Evolutionary conservation across 2,329 filamentous ascomycete genomes (phyloP), one percentile per base, ranked within the genome.

Genomic region (Talaromyces sp.): DNA sequence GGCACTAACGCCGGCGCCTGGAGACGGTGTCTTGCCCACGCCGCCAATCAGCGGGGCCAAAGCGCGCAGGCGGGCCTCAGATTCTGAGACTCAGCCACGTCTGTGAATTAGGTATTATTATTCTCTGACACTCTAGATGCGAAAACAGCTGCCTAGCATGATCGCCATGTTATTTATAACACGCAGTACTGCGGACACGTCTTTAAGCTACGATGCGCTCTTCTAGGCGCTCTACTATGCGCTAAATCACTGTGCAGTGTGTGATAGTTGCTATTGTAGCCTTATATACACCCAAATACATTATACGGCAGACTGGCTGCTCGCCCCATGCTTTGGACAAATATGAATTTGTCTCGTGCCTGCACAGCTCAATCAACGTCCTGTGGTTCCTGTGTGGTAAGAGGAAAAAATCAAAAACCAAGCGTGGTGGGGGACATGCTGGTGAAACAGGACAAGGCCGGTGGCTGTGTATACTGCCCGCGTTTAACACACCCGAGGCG

Each of bases 371-470:
- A 24, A 11, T 12, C 21, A 24, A 19, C n/a, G 9, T 46, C 8
- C 43, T 19, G 2, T 24, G 11, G 43, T 24, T 10, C 19, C 21
- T 46, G 43, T 11, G 14, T 11, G 10, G 10, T 7, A 11, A 21
- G 21, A 46, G 41, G n/a, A 21, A 9, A 9, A 24, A 46, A 6
- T 11, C 21, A 24, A 46, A 24, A 24, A n/a, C 21, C 19, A 46
- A 24, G n/a, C 43, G 21, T 46, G 43, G 9, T 46, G 43, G n/a
- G 19, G 43, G 43, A 19, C 43, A 46, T 46, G 43, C 24, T 46
- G 43, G 17, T 60, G 59, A 57, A 60, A 48, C 54, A 56, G 58
- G 54, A n/a, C 48, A 52, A 27, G 19, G 19, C 43, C 43, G 43
- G 43, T 46, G 43, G 43, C 43, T 46, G 43, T 46, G 43, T 46